Evolutionary conservation across 768 basidiomycete genomes (phyloP).

Genomic region (Tulasnella sp.): DNA sequence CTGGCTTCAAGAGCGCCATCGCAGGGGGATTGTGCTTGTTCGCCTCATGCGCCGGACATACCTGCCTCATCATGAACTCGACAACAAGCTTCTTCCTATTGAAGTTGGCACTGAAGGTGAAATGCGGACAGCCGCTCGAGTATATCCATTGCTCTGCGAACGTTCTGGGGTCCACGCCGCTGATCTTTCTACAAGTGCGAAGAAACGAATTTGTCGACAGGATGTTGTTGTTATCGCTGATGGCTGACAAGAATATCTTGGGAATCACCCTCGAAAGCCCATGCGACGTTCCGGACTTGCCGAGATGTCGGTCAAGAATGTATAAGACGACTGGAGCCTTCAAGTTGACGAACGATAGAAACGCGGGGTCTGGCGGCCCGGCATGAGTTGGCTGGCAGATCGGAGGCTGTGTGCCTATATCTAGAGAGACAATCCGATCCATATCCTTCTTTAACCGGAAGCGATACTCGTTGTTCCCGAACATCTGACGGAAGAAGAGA

Average conservation of each 20-base stretch:
- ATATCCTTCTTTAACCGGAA: slow-evolving; percentile 94
- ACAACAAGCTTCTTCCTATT: slow-evolving; percentile 98
- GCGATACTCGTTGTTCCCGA: slow-evolving; percentile 96
- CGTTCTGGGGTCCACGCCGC: slow-evolving; percentile 74
- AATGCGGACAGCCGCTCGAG: slow-evolving; percentile 89
- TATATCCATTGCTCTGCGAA: slow-evolving; percentile 99
- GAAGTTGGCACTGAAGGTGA: slow-evolving; percentile 82
- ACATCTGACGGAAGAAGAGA: slow-evolving; percentile 70
- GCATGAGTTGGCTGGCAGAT: slow-evolving; percentile 81
- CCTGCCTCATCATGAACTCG: slow-evolving; percentile 88
- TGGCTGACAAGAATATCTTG: slow-evolving; percentile 86
- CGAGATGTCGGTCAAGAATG: slow-evolving; percentile 85
- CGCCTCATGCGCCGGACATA: slow-evolving; percentile 58
- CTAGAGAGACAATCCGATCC: slow-evolving; percentile 78
- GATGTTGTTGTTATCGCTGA: slow-evolving; percentile 76
- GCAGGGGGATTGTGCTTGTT: slow-evolving; percentile 59
- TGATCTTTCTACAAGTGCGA: slow-evolving; percentile 83
- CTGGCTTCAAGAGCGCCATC: slow-evolving; percentile 64
- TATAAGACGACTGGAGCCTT: slow-evolving; percentile 95
- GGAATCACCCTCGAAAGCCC: slow-evolving; percentile 91
- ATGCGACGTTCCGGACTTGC: slow-evolving; percentile 89
- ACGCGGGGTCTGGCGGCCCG: slow-evolving; percentile 72
- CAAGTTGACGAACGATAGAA: slow-evolving; percentile 81
- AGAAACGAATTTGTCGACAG: slow-evolving; percentile 87
- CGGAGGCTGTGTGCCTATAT: slow-evolving; percentile 81